Conservation (phyloP, 2,329 filamentous ascomycete genomes). For the Venturia pyrina region DNA sequence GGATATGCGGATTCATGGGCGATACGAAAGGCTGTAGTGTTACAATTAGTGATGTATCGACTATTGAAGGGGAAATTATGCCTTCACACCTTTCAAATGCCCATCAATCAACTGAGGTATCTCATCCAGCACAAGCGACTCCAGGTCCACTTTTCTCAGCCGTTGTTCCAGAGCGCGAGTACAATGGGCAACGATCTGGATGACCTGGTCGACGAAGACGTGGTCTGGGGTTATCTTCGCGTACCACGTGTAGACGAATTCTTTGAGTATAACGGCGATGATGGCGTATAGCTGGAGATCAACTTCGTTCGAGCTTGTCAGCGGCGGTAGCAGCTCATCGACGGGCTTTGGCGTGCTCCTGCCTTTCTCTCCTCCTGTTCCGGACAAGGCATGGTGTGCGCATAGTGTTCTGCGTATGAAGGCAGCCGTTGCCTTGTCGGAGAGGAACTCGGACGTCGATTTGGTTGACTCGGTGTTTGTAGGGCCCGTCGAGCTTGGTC, state of each 20-base stretch:
- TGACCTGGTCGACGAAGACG: conserved; percentile 74
- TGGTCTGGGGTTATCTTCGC: conserved; percentile 83
- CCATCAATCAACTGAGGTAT: conserved; percentile 70
- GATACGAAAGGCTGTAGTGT: conserved; percentile 56
- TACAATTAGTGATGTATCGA: conserved; percentile 13
- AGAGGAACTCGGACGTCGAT: not conserved
- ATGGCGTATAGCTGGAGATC: conserved; percentile 90
- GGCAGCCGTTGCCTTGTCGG: conserved; percentile 64
- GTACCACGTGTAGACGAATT: conserved; percentile 93
- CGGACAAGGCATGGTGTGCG: conserved; percentile 43
- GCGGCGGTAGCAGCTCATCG: conserved; percentile 73
- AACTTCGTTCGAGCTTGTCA: conserved; percentile 90
- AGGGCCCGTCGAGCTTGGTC: not conserved
- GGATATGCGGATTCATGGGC: conserved; percentile 50
- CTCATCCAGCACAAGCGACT: conserved; percentile 76
- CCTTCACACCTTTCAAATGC: conserved; percentile 61
- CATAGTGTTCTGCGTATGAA: conserved; percentile 80
- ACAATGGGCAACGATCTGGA: conserved; percentile 87
- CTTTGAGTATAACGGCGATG: conserved; percentile 77
- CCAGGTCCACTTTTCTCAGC: conserved; percentile 70
- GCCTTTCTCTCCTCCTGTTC: conserved; percentile 38
- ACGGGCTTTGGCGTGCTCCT: conserved; percentile 56
- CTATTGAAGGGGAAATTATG: conserved; percentile 14
- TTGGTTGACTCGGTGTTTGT: not conserved
- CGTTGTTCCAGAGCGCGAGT: conserved; percentile 81